A percentile compares a stretch with the other conserved stretches of the same genome.
Conservation (phyloP, 2,329 filamentous ascomycete species). For the Colletotrichum sojae region DNA sequence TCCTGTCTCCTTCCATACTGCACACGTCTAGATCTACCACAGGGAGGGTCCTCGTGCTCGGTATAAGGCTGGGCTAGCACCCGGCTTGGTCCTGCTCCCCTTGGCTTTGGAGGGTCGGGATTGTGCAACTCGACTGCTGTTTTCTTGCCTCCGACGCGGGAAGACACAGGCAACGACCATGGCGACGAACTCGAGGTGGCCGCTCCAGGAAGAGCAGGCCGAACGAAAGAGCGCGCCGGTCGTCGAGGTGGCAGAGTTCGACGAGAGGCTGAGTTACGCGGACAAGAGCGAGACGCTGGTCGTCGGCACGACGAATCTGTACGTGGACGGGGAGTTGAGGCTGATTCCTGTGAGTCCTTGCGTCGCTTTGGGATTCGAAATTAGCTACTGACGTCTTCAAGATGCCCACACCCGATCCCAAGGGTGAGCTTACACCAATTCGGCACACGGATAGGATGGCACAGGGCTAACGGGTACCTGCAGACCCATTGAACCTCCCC, state of each 20-base stretch:
- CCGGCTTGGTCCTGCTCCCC: neutral
- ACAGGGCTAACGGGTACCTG: neutral
- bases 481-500: conserved; percentile 50
- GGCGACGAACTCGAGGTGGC: conserved; percentile 32
- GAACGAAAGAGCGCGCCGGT: conserved; percentile 16
- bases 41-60: neutral
- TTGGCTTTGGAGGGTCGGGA: conserved; percentile 9
- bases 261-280: neutral
- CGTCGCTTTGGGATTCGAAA: neutral
- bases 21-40: neutral
- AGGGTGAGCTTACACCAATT: conserved; percentile 39
- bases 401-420: conserved; percentile 50
- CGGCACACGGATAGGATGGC: neutral
- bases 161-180: conserved; percentile 6
- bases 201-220: conserved; percentile 35
- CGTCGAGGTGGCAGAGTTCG: conserved; percentile 15
- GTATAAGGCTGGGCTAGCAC: conserved; percentile 30
- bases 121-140: conserved; percentile 4
- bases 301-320: conserved; percentile 44
- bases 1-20: neutral
- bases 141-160: neutral
- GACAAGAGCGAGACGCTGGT: conserved; percentile 40
- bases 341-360: conserved; percentile 42
- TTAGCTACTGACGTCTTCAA: neutral
- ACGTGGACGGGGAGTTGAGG: conserved; percentile 41